Conservation (phyloP, 768 basidiomycete species). For the Naganishia friedmannii region DNA sequence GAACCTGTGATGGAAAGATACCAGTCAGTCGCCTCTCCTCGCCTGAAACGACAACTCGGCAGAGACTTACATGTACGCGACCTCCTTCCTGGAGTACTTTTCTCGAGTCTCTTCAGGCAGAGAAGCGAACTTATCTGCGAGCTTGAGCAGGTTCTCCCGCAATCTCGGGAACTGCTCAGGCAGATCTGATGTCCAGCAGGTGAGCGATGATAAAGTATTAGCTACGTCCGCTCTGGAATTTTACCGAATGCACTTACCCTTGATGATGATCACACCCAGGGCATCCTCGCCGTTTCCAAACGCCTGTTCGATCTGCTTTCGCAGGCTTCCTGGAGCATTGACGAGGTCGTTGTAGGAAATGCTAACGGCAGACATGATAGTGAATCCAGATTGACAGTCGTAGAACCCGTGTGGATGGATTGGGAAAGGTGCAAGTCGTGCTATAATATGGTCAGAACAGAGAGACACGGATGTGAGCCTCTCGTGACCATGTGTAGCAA, state of each 20-base stretch:
- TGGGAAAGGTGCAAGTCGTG: neutral
- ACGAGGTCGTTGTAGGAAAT: slow-evolving; percentile 34
- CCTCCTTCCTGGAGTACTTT: slow-evolving; percentile 67
- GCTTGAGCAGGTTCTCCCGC: slow-evolving; percentile 68
- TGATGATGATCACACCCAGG: slow-evolving; percentile 46
- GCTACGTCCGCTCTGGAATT: neutral
- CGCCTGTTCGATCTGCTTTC: slow-evolving; percentile 35
- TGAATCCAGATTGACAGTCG: neutral
- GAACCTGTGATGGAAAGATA: slow-evolving; percentile 58
- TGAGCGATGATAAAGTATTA: neutral
- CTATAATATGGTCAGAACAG: neutral
- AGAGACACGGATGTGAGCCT: neutral
- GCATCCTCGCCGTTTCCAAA: slow-evolving; percentile 45
- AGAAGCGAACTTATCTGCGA: slow-evolving; percentile 72
- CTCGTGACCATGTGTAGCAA: neutral
- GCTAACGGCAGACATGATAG: slow-evolving; percentile 32
- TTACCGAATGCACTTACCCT: slow-evolving; percentile 33
- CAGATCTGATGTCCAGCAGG: slow-evolving; percentile 58
- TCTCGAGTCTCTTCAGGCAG: slow-evolving; percentile 68
- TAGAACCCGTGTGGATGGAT: neutral
- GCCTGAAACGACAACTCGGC: neutral
- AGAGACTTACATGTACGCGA: slow-evolving; percentile 66
- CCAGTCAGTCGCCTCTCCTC: neutral
- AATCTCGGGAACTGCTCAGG: slow-evolving; percentile 64
- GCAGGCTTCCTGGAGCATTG: slow-evolving; percentile 27